phyloP scores from a whole-genome alignment of 2,329 filamentous ascomycete species.

The Botrytis cinerea region DNA sequence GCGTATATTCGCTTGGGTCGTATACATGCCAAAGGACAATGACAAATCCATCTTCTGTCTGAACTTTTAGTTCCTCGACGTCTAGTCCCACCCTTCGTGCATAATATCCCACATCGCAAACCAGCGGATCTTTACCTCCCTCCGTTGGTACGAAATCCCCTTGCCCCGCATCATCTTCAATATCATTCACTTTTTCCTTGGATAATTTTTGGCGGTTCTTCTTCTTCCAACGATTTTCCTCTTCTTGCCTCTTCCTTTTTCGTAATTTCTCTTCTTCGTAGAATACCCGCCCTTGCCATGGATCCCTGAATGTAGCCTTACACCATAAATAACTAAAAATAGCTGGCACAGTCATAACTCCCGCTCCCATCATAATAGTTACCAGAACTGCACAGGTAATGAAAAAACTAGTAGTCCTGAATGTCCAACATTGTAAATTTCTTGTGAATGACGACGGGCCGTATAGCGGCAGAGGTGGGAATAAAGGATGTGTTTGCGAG shows the following conservation, averaged over 20 bases:
- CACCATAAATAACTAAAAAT: slow-evolving; percentile 53
- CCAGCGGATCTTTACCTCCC: slow-evolving; percentile 75
- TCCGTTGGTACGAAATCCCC: slow-evolving; percentile 67
- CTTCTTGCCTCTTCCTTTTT: slow-evolving; percentile 55
- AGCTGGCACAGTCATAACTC: slow-evolving; percentile 65
- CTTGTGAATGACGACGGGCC: slow-evolving; percentile 70
- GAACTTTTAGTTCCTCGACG: slow-evolving; percentile 77
- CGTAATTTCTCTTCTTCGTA: slow-evolving; percentile 69
- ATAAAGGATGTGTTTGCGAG: slow-evolving; percentile 74
- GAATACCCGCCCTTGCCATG: slow-evolving; percentile 65
- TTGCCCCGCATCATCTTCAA: slow-evolving; percentile 48
- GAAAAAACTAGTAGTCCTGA: slow-evolving; percentile 69
- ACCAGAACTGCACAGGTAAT: slow-evolving; percentile 77
- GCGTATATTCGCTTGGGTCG: slow-evolving; percentile 72
- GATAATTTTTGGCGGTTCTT: slow-evolving; percentile 46
- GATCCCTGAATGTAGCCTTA: slow-evolving; percentile 59
- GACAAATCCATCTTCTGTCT: slow-evolving; percentile 93
- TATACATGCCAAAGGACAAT: slow-evolving; percentile 89
- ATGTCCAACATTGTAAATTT: slow-evolving; percentile 64
- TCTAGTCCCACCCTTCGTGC: slow-evolving; percentile 85
- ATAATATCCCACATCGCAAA: slow-evolving; percentile 83
- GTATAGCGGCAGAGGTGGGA: slow-evolving; percentile 81
- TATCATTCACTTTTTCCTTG: slow-evolving; percentile 38
- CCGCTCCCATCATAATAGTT: slow-evolving; percentile 72
- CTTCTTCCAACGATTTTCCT: slow-evolving; percentile 63